Evolutionary conservation across 2,329 filamentous ascomycete species (phyloP), one percentile per base, ranked within the genome.

Genomic region (Colletotrichum salicis): DNA sequence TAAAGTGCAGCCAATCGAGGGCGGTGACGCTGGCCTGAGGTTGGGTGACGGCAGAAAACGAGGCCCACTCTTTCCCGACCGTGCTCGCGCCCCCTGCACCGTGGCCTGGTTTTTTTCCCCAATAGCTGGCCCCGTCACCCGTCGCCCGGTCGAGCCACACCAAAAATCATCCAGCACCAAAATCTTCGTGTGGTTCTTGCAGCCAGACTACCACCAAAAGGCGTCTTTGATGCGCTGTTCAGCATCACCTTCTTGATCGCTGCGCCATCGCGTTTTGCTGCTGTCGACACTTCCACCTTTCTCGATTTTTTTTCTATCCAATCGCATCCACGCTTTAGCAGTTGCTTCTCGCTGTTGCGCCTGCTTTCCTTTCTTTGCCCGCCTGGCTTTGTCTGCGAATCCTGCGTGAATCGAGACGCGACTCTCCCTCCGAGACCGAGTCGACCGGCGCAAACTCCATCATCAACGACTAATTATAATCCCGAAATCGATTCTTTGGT

Each of bases 201-300:
- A 61, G 67, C 60, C 55, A 70, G 62, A 61, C 67, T 58, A 41
- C 67, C 64, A 41, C 45, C 41, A 64, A 41, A 51, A 58, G 70
- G 56, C 67, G 60, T 64, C 55, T 72, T 67, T 52, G 60, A 71
- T 72, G 70, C 70, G 67, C 67, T 67, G 70, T 72, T 59, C 60
- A 62, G 67, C 54, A 56, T 72, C 69, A 64, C 54, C 65, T 69
- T 59, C 31, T 59, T 71, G 69, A 71, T 71, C 65, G 65, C 69
- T 71, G 69, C 69, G 65, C 37, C 33, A 64, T 59, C 55, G 54
- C 52, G 65, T 41, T 41, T 29, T 62, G n/a, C 41, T 64, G 48
- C 63, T 35, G 31, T 48, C 58, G 59, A 67, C 33, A 5, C 62
- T 29, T 29, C 45, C n/a, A 55, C 58, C n/a, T 19, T 41, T 54